Conservation (phyloP, 805 yeast species). For the Wickerhamiella nectarea region DNA sequence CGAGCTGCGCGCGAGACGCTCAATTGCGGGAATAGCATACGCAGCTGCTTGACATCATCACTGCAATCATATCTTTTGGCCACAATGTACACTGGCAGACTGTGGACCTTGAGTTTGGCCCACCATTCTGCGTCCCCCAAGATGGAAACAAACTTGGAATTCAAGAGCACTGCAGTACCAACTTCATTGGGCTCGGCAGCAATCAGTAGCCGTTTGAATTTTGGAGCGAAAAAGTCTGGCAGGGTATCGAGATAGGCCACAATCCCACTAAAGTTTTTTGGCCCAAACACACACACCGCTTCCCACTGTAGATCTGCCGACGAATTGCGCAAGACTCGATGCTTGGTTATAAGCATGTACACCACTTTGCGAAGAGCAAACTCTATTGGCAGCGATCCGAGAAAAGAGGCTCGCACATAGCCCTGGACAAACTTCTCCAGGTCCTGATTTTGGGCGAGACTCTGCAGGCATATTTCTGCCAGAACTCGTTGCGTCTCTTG, state of each 20-base stretch:
- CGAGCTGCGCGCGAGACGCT: neutral
- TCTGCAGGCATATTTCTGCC: neutral
- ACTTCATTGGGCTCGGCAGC: neutral
- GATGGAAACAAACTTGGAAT: neutral
- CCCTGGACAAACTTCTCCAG: conserved; percentile 3
- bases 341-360: neutral
- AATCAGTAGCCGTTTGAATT: conserved; percentile 2
- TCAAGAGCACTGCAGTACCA: neutral
- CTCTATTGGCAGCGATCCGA: neutral
- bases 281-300: conserved; percentile 2
- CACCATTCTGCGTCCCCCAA: neutral
- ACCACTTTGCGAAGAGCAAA: neutral
- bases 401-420: neutral
- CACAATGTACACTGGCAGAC: neutral
- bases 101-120: neutral
- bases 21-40: conserved; percentile 5
- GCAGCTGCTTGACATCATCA: neutral
- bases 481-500: neutral
- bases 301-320: conserved; percentile 6
- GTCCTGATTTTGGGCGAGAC: neutral
- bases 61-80: conserved; percentile 2
- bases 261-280: neutral
- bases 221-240: conserved; percentile 5
- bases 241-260: conserved; percentile 2
- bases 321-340: conserved; percentile 2